A percentile compares a stretch with the other conserved stretches of the same genome.
These are phyloP conservation scores for Kodamaea kakaduensis DNA, from an alignment of 805 yeast species.

Conservation along the genomic window DNA sequence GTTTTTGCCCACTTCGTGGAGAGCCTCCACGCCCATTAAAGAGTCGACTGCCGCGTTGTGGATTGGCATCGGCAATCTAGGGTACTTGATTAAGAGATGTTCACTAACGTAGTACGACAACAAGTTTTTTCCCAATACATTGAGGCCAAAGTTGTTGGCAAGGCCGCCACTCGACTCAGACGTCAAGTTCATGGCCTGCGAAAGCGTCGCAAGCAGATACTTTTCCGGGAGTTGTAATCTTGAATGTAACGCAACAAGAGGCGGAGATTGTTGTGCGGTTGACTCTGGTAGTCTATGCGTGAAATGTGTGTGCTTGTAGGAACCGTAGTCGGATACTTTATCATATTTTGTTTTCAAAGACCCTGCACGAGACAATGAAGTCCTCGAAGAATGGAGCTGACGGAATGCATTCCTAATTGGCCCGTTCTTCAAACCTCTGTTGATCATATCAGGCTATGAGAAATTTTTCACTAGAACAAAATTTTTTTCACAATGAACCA, in stretches of 20 bases:
- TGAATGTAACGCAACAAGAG: constrained; percentile 73
- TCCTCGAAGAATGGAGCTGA: constrained; percentile 3
- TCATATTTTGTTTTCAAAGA: constrained; percentile 30
- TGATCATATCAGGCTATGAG: constrained; percentile 5
- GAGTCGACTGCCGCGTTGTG: constrained; percentile 73
- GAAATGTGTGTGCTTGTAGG: constrained; percentile 38
- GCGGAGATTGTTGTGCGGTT: constrained; percentile 56
- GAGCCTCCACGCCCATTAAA: constrained; percentile 62
- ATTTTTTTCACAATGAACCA: constrained; percentile 8
- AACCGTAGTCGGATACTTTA: constrained; percentile 34
- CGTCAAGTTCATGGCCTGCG: constrained; percentile 71
- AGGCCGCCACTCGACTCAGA: constrained; percentile 38
- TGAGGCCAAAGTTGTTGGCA: constrained; percentile 74
- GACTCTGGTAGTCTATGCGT: constrained; percentile 45
- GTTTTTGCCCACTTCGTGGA: constrained; percentile 60
- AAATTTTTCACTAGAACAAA: constrained; percentile 7
- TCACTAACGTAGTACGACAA: constrained; percentile 74
- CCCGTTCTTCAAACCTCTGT: constrained; percentile 6
- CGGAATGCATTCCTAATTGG: constrained; percentile 1
- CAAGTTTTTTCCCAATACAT: constrained; percentile 77
- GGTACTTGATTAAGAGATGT: constrained; percentile 69
- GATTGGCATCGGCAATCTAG: constrained; percentile 82
- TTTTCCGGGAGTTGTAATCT: constrained; percentile 62
- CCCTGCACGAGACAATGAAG: constrained; percentile 4
- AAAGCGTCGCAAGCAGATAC: constrained; percentile 63